Evolutionary conservation across 306 rosid genomes (phyloP), one percentile per base, ranked within the genome.

Genomic region (Heteromeles arbutifolia): DNA sequence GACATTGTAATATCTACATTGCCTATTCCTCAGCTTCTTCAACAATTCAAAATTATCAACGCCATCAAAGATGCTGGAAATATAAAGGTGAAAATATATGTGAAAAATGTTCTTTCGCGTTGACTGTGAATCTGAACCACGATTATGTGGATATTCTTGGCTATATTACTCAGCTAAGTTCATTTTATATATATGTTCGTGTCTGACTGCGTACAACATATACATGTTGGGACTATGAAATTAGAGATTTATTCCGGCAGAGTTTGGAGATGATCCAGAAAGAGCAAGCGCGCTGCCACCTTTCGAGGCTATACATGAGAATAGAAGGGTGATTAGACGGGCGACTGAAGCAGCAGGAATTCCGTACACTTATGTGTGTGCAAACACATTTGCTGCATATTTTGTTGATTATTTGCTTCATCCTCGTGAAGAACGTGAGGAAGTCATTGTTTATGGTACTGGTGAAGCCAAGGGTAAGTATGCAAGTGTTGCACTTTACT

Each of bases 201-300:
- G 25, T 56, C 25, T 22, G n/a, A 3, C 22, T 7, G 8, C 14
- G 24, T 9, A n/a, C 13, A 56, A 21, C 25, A 21, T 21, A 34
- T 21, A 31, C 15, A 58, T 37, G 1, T n/a, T 29, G 14, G 28
- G 32, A 24, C 2, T 8, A 21, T 21, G 37, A 31, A 24, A 48
- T 31, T 84, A 86, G 88, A 84, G 88, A 74, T 84, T 86, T 80
- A 39, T 84, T 45, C 90, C 87, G 0, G 73, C 87, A 8, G 90
- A 86, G 63, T 83, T 54, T 61, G 86, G 87, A 56, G 84, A 73
- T 24, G 87, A 84, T 70, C 82, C 31, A 4, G 84, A 79, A 17
- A 84, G 88, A 54, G 81, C 28, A 52, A 82, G 57, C 5, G 86
- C 67, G 10, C 74, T 86, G 67, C 81, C 83, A 5, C 82, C 90